phyloP scores from a whole-genome alignment of 2,329 filamentous ascomycete genomes.

The Hypoxylon sp. region DNA sequence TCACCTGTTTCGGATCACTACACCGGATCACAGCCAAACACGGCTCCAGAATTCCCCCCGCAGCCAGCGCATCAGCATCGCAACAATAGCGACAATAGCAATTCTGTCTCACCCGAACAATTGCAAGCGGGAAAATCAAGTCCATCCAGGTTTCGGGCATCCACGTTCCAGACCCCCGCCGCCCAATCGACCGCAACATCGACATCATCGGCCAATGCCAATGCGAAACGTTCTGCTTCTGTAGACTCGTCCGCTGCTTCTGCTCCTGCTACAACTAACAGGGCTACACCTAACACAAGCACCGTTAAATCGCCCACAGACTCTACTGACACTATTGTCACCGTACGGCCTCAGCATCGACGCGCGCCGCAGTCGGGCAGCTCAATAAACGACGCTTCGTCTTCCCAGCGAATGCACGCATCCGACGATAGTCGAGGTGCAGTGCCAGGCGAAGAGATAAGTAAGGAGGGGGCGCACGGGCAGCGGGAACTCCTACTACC shows the following conservation, averaged over 20 bases:
- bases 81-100: conserved; percentile 42
- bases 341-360: conserved; percentile 53
- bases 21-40: conserved; percentile 47
- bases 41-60: conserved; percentile 43
- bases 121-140: conserved; percentile 45
- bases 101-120: conserved; percentile 46
- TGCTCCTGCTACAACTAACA: conserved; percentile 29
- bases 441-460: conserved; percentile 48
- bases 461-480: conserved; percentile 56
- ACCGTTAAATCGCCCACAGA: conserved; percentile 48
- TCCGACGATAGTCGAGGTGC: conserved; percentile 37
- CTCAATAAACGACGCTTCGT: conserved; percentile 50
- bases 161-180: conserved; percentile 54
- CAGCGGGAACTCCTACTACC: conserved; percentile 63
- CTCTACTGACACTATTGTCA: conserved; percentile 48
- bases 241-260: conserved; percentile 50
- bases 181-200: conserved; percentile 45
- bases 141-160: conserved; percentile 53
- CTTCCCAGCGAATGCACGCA: conserved; percentile 41
- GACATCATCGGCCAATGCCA: conserved; percentile 47
- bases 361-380: conserved; percentile 56
- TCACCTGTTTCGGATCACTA: conserved; percentile 53
- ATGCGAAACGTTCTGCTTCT: conserved; percentile 56
- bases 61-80: conserved; percentile 39
- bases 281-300: conserved; percentile 31